Base-by-base conservation (phyloP, 768 basidiomycete species). In the Lyophyllum atratum region DNA sequence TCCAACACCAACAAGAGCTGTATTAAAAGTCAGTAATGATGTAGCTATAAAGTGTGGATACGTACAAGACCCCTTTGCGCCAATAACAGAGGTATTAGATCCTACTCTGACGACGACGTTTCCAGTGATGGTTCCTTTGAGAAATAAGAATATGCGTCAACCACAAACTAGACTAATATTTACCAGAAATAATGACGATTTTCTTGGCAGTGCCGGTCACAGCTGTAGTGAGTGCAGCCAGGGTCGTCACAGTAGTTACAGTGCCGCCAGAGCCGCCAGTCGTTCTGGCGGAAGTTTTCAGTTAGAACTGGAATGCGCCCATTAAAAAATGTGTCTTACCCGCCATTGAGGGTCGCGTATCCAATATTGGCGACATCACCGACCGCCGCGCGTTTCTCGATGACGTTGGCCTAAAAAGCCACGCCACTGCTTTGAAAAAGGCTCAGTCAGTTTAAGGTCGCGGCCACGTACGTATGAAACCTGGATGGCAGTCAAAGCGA, bases 1-100 rank as follows among this genome's bases (percentile, higher is more conserved):
- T 1, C 80, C 80, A 59, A 80, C 71, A 44, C 79, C 79, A 42
- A 67, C 66, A 50, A 81, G 76, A 22, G 75, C 78, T 80, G 34
- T n/a, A n/a, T n/a, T n/a, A n/a, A n/a, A n/a, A n/a, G n/a, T n/a
- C n/a, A n/a, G n/a, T n/a, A n/a, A n/a, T n/a, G n/a, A n/a, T n/a
- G n/a, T n/a, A n/a, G n/a, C n/a, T n/a, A n/a, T n/a, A n/a, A n/a
- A 3, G 24, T n/a, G 7, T 43, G 24, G 40, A 24, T 8, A 61
- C 74, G 46, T 59, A 78, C 77, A 60, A 15, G 78, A 76, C 24
- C 77, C 79, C 17, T 54, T 45, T 47, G 69, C 68, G 28, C 79
- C 78, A 49, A 80, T 60, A 45, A 80, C 63, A 14, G 78, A 74
- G 10, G 76, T 80, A 67, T 80, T 78, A 12, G 73, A 70, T 12